Evolutionary conservation across 2,329 filamentous ascomycete genomes (phyloP).

Genomic region (Mycogone perniciosa): DNA sequence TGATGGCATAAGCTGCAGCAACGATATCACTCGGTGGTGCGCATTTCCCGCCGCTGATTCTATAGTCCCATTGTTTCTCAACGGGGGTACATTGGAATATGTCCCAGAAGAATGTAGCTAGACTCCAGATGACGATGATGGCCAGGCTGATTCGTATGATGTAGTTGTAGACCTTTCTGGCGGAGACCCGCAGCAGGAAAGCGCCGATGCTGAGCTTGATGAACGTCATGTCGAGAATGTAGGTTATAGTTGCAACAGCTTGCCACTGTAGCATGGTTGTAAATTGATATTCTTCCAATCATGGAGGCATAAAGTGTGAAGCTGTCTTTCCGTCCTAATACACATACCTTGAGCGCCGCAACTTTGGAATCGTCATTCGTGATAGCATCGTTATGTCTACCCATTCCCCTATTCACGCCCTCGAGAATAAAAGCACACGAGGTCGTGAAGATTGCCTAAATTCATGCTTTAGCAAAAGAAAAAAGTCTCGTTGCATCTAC

Average conservation of each 20-base stretch:
- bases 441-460: conserved; percentile 39
- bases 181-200: conserved; percentile 44
- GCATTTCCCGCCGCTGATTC: conserved; percentile 37
- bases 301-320: neutral
- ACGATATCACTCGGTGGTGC: conserved; percentile 39
- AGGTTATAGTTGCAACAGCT: conserved; percentile 44
- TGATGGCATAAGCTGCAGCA: conserved; percentile 44
- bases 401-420: conserved; percentile 38
- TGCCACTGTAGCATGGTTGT: conserved; percentile 34
- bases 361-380: conserved; percentile 33
- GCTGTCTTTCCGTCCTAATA: too few relatives aligned
- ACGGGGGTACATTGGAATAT: conserved; percentile 46
- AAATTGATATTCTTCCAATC: neutral
- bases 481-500: neutral
- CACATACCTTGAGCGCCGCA: conserved; percentile 39
- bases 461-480: neutral
- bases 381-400: conserved; percentile 41
- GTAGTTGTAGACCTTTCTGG: conserved; percentile 40
- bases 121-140: conserved; percentile 41
- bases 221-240: conserved; percentile 49
- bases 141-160: conserved; percentile 40
- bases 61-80: conserved; percentile 47
- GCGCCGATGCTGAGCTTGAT: conserved; percentile 51
- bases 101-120: conserved; percentile 46
- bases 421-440: conserved; percentile 41